Percentiles rank a stretch among this genome's conserved stretches.
Evolutionary conservation across 768 basidiomycete species (phyloP).

Genomic region (Panellus pusillus): DNA sequence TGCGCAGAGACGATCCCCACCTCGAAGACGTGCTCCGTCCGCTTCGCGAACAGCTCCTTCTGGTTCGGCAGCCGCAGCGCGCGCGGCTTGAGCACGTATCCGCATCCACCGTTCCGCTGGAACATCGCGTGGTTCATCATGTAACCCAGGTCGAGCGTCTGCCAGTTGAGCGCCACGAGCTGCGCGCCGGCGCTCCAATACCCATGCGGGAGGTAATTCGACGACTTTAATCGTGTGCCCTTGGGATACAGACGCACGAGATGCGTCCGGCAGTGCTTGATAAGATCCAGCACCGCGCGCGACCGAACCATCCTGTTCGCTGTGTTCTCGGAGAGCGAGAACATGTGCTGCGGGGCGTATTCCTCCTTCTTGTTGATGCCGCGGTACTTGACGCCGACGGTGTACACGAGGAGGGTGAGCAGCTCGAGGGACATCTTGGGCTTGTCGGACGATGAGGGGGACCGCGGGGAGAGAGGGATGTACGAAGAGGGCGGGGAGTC

Average conservation of each 20-base stretch:
- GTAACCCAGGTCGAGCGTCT: constrained; percentile 89
- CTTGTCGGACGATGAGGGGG: constrained; percentile 38
- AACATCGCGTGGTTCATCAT: constrained; percentile 98
- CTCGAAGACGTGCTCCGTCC: constrained; percentile 61
- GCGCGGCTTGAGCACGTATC: constrained; percentile 88
- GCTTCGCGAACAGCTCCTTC: constrained; percentile 54
- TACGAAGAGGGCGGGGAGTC: constrained; percentile 18
- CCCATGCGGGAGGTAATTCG: constrained; percentile 85
- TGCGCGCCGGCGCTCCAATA: constrained; percentile 91
- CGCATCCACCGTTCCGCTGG: constrained; percentile 81
- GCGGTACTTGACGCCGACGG: constrained; percentile 91
- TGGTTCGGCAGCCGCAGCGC: constrained; percentile 61
- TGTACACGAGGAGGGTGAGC: constrained; percentile 82
- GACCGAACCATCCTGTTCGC: constrained; percentile 75
- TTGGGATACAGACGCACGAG: constrained; percentile 86
- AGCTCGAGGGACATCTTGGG: constrained; percentile 75
- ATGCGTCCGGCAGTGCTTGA: constrained; percentile 85
- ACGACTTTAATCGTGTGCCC: constrained; percentile 75
- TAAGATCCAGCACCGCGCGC: constrained; percentile 56
- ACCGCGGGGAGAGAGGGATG: constrained; percentile 10
- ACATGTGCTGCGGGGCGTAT: constrained; percentile 87
- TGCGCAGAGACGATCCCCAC: constrained; percentile 83
- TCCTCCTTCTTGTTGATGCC: constrained; percentile 84
- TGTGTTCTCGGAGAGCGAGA: constrained; percentile 86
- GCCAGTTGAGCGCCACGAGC: constrained; percentile 95